Evolutionary conservation across 352 stramenopile species (phyloP), one percentile per base, ranked within the genome.

Genomic region (Globisporangium megalacanthum): DNA sequence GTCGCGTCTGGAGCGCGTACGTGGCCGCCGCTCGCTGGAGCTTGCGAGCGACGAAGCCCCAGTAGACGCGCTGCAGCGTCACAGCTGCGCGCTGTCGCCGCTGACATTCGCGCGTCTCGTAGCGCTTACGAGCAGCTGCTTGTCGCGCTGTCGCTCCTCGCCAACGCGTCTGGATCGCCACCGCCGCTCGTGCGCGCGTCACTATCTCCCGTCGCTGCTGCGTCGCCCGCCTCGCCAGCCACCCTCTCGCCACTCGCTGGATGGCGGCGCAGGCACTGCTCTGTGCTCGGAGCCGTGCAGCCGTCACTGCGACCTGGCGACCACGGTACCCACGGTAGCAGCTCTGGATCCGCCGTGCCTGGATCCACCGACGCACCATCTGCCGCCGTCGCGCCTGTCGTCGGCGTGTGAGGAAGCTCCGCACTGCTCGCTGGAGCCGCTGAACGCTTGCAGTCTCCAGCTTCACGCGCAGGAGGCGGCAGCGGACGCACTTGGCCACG

Each of bases 31-130:
- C 54, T 6, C 58, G 50, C 13, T 54, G 60, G n/a, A 77, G 53
- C 35, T 73, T 72, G 54, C 66, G 31, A 4, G 42, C 48, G 2
- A 65, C 25, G 20, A 67, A 79, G 20, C 51, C 65, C 3, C 58
- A 52, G 49, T 72, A 89, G 13, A 65, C 49, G 2, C 46, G 54
- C 31, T 89, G 79, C 42, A 89, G 79, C 11, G 54, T 64, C 4
- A 49, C 19, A 0, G 69, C 75, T 1, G 77, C 79, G 10, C 58
- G 33, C 17, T 83, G 52, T 41, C 57, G 64, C 5, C 65, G 68
- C 6, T 69, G 42, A 10, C 57, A 10, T 6, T 65, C 15, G 17
- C 51, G 57, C 6, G 36, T 56, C 3, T 31, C 47, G 17, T 10
- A 19, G 1, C 49, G 29, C 8, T 52, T 20, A 11, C 9, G 20